phyloP scores from a whole-genome alignment of 2,329 filamentous ascomycete species.

The Laburnicola sp. region DNA sequence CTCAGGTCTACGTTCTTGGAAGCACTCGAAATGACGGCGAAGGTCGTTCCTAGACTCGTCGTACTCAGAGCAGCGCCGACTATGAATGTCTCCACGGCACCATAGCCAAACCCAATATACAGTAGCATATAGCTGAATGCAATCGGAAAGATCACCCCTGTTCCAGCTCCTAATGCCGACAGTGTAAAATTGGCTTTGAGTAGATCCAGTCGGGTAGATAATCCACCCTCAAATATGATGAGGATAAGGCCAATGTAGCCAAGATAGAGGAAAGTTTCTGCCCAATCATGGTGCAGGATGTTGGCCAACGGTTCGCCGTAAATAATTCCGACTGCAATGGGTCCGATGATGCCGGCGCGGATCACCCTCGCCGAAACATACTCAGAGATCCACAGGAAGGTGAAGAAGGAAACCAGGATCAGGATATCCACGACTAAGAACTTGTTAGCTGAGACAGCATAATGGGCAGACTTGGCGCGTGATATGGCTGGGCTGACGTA shows the following conservation, averaged over 20 bases:
- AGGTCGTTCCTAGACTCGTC: constrained; percentile 37
- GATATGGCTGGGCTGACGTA: not conserved
- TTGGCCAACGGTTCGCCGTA: constrained; percentile 12
- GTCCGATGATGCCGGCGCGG: constrained; percentile 8
- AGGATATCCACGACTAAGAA: constrained; percentile 9
- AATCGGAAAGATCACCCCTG: constrained; percentile 54
- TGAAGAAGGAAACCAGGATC: constrained; percentile 18
- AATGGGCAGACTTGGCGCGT: too few species aligned
- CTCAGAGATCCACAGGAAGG: constrained; percentile 15
- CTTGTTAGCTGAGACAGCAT: not conserved
- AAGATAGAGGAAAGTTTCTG: constrained; percentile 9
- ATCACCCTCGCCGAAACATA: constrained; percentile 16
- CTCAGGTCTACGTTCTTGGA: constrained; percentile 46
- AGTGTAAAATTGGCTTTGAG: constrained; percentile 51
- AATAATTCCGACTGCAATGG: constrained; percentile 11
- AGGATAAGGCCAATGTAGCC: constrained; percentile 42
- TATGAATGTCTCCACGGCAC: constrained; percentile 33
- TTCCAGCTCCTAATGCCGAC: constrained; percentile 48
- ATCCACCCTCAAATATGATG: constrained; percentile 57
- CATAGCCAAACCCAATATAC: constrained; percentile 50
- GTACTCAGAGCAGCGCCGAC: constrained; percentile 34
- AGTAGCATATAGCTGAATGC: constrained; percentile 39
- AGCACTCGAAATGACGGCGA: constrained; percentile 40
- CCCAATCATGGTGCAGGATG: constrained; percentile 17
- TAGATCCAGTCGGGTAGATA: constrained; percentile 52